These are phyloP conservation scores for Coemansia sp. DNA, from an alignment of 192 early-diverging fungal species.

Conservation along the genomic window DNA sequence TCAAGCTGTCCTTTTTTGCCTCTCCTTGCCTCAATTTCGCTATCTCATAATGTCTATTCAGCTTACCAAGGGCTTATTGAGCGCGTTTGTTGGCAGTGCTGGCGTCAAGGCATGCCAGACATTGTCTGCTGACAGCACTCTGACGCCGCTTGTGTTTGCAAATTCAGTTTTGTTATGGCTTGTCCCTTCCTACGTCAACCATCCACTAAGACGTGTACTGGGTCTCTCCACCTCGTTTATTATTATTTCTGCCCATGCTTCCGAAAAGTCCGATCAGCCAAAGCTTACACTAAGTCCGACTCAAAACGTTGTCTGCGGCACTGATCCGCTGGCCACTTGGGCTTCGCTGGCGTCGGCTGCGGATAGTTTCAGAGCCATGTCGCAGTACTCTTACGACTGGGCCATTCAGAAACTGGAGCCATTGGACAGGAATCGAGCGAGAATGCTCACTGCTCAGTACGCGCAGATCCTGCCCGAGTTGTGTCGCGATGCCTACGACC, in stretches of 20 bases:
- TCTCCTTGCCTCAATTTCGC: background rate
- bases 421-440: constrained; percentile 39
- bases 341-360: constrained; percentile 12
- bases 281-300: constrained; percentile 9
- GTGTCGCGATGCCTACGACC: background rate
- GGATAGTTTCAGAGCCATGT: constrained; percentile 13
- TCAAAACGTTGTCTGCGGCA: constrained; percentile 31
- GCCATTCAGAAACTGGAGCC: constrained; percentile 25
- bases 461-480: constrained; percentile 52
- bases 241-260: constrained; percentile 22
- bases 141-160: constrained; percentile 51
- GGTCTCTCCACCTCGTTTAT: constrained; percentile 43
- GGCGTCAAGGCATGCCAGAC: constrained; percentile 26
- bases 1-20: background rate
- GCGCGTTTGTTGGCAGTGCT: constrained; percentile 37
- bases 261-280: background rate
- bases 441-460: constrained; percentile 50
- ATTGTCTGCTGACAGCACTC: constrained; percentile 8
- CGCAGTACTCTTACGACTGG: constrained; percentile 37
- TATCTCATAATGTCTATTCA: constrained; percentile 23
- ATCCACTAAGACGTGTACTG: constrained; percentile 40
- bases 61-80: constrained; percentile 38
- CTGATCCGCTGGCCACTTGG: constrained; percentile 38
- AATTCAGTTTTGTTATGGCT: constrained; percentile 38
- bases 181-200: constrained; percentile 30